Evolutionary conservation across 108 stramenopile species (phyloP), one percentile per base, ranked within the genome.

Genomic region (Cyclotella sp.): DNA sequence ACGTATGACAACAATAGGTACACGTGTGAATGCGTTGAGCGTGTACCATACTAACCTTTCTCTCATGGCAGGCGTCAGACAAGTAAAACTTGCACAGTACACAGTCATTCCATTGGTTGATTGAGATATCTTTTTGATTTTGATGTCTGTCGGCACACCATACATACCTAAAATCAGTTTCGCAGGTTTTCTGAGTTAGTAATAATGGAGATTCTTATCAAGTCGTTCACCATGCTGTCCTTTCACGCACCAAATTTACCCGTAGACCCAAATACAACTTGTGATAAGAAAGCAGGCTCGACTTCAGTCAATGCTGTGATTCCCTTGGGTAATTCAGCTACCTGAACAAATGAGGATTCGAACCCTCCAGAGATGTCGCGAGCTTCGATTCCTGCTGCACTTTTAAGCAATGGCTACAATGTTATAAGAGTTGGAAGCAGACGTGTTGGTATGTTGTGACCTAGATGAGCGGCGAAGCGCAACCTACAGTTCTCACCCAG

Each of bases 281-380:
- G 29, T 19, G 66, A 57, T 43, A 85, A 24, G 9, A 82, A 41
- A 21, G 45, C 70, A 46, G 70, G 79, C 68, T 68, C 78, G 0
- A 85, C 52, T 26, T 66, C 53, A 30, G 29, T 76, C 61, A 63
- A 64, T 53, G 45, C 77, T 43, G 51, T 79, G 52, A 47, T 76
- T 11, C 76, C 85, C 52, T 76, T 90, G 55, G 69, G 83, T 57
- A 72, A 46, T 63, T 83, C 68, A 16, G 88, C 82, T 18, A 92
- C 86, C 62, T 91, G 91, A 16, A 94, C 83, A 70, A 86, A 94
- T 62, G 91, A 81, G 14, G 93, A 91, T 69, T 94, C 93, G 30
- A 69, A 75, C 21, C 87, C 74, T 8, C 75, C 72, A 58, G 84
- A 53, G 44, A 91, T 84, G 73, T 94, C 90, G 53, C 93, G 55